Evolutionary conservation across 768 basidiomycete genomes (phyloP).

Genomic region (Pilatotrama ljubarskyi): DNA sequence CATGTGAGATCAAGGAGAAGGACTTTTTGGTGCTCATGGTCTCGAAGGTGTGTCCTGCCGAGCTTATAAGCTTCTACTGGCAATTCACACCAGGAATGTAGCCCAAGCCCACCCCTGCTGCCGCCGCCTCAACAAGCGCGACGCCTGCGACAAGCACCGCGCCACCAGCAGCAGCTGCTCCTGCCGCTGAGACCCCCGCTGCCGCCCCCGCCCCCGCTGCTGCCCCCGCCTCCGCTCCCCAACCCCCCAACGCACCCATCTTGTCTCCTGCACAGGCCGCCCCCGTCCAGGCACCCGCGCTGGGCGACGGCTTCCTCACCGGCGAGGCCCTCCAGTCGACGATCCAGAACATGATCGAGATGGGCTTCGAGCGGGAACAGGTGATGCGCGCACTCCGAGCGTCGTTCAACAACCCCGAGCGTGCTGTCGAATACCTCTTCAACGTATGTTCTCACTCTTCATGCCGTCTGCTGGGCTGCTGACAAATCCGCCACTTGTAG

Average conservation of each 20-base stretch:
- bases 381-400: constrained; percentile 86
- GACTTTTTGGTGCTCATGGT: constrained; percentile 99
- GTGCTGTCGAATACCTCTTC: constrained; percentile 98
- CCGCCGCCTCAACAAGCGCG: constrained; percentile 33
- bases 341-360: constrained; percentile 83
- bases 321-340: constrained; percentile 76
- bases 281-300: constrained; percentile 35
- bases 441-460: constrained; percentile 54
- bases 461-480: constrained; percentile 3
- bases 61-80: neutral
- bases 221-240: constrained; percentile 36
- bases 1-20: constrained; percentile 94
- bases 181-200: constrained; percentile 34
- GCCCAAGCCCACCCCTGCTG: constrained; percentile 55
- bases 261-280: constrained; percentile 35
- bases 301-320: constrained; percentile 68
- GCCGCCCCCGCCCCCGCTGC: constrained; percentile 38
- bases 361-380: constrained; percentile 90
- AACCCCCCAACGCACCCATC: constrained; percentile 37
- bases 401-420: constrained; percentile 95
- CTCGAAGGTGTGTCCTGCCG: constrained; percentile 65
- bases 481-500: constrained; percentile 38
- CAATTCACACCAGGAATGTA: constrained; percentile 25
- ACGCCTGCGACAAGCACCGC: constrained; percentile 33
- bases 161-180: constrained; percentile 34